A percentile compares a stretch with the other conserved stretches of the same genome.
phyloP scores from a whole-genome alignment of 257 asterid species.

The Nicotiana knightiana region DNA sequence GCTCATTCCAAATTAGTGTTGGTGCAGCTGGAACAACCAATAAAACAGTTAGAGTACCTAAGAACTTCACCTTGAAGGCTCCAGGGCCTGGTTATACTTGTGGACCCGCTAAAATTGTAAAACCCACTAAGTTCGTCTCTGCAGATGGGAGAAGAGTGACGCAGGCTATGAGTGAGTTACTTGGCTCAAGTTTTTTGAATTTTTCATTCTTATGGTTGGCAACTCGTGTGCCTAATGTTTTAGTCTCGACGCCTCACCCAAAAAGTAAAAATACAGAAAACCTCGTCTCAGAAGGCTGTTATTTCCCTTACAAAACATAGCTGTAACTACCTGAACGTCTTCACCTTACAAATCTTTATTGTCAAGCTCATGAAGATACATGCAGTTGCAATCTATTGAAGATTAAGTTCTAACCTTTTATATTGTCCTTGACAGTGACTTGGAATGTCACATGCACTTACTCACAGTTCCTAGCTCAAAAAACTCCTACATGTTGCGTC shows the following conservation, averaged over 20 bases:
- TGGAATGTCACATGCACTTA: slow-evolving; percentile 64
- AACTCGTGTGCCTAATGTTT: neutral
- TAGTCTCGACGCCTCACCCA: neutral
- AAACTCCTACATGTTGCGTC: slow-evolving; percentile 83
- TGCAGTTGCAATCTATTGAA: neutral
- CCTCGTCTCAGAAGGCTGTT: neutral
- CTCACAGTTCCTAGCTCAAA: slow-evolving; percentile 86
- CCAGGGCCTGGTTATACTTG: slow-evolving; percentile 92
- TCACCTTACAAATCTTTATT: neutral
- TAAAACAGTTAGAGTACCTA: slow-evolving; percentile 69
- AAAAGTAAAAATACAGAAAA: neutral
- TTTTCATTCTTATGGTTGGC: neutral
- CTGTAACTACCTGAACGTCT: neutral
- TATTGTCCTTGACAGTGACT: slow-evolving; percentile 29
- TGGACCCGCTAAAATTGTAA: slow-evolving; percentile 66
- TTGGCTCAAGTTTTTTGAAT: neutral
- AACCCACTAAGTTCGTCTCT: slow-evolving; percentile 53
- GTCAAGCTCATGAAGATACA: neutral
- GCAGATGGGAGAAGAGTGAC: slow-evolving; percentile 68
- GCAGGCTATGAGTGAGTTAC: slow-evolving; percentile 82
- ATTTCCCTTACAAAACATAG: neutral
- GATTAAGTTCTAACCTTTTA: neutral
- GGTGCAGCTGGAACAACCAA: slow-evolving; percentile 75
- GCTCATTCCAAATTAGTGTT: slow-evolving; percentile 73
- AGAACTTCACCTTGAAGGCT: slow-evolving; percentile 65